Evolutionary conservation across 2,329 filamentous ascomycete species (phyloP), one percentile per base, ranked within the genome.

Genomic region (Nemania abortiva): DNA sequence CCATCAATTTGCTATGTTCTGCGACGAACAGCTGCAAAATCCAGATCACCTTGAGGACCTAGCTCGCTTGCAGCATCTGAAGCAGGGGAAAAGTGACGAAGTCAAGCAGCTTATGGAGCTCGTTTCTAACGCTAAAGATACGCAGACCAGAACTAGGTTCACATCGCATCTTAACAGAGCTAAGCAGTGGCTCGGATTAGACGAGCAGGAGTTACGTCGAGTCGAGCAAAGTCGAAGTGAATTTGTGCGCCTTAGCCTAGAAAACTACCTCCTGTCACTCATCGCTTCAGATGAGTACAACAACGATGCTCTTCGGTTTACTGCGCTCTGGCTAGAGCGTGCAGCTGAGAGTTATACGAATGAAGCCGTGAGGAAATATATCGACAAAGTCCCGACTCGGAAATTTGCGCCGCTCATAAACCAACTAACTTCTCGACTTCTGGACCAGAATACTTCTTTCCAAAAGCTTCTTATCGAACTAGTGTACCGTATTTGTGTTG

Each of bases 341-440:
- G 92, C 93, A 0, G 88, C 89, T n/a, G 91, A 92, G 67, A 84
- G 89, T 5, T 85, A 89, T 31, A 93, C 94, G 3, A 98, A 97
- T 75, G 87, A 88, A 55, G 91, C 93, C 1, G 94, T 97, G 22
- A 84, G 84, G 64, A 89, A 87, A 68, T 84, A 94, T 76, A 84
- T 99, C 18, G 81, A 84, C 3, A 85, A 88, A 60, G 95, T 98
- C 0, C 92, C 95, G 1, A 97, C 93, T 67, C 89, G 93, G 69
- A 99, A 99, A 77, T 97, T 99, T 78, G 95, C 94, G 1, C 83
- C 92, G 3, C 84, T 99, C 60, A 97, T 97, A 90, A 99, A 98
- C 76, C 96, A 99, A 79, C 87, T 99, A 37, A 95, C 95, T 6
- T 99, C 97, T n/a, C 90, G 96, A 7, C 83, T 99, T 6, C 90